These are phyloP conservation scores for Ephemerocybe angulata DNA, from an alignment of 768 basidiomycete species.

Conservation along the genomic window DNA sequence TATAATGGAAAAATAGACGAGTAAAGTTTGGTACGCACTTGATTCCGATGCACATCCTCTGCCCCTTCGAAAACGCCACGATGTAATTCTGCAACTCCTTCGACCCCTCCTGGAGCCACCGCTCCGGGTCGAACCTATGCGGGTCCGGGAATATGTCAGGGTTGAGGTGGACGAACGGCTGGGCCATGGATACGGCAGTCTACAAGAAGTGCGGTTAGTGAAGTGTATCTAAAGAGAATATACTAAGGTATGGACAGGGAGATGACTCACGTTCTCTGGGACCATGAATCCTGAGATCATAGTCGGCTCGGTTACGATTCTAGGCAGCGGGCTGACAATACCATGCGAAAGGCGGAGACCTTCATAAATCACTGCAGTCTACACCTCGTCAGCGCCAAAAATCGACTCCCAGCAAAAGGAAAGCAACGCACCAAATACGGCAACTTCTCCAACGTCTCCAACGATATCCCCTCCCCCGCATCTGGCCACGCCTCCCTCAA, in stretches of 20 bases:
- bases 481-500: slow-evolving; percentile 38
- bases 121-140: slow-evolving; percentile 35
- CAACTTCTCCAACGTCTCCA: slow-evolving; percentile 40
- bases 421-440: slow-evolving; percentile 39
- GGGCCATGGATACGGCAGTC: slow-evolving; percentile 41
- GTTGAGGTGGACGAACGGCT: slow-evolving; percentile 37
- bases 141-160: slow-evolving; percentile 41
- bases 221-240: neutral
- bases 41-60: slow-evolving; percentile 42
- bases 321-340: slow-evolving; percentile 34
- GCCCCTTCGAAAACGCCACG: slow-evolving; percentile 43
- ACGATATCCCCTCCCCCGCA: slow-evolving; percentile 22
- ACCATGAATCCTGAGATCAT: slow-evolving; percentile 33
- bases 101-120: slow-evolving; percentile 38
- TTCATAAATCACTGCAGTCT: slow-evolving; percentile 50
- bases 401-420: neutral
- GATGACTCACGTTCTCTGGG: slow-evolving; percentile 11
- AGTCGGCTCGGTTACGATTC: slow-evolving; percentile 28
- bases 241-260: too few relatives aligned
- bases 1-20: neutral
- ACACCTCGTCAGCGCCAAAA: neutral
- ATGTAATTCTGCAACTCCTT: slow-evolving; percentile 39
- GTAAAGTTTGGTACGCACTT: slow-evolving; percentile 25
- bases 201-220: slow-evolving; percentile 13
- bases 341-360: slow-evolving; percentile 41